A percentile compares a stretch with the other conserved stretches of the same genome.
Evolutionary conservation across 306 rosid genomes (phyloP).

Genomic region (Begonia peltatifolia): DNA sequence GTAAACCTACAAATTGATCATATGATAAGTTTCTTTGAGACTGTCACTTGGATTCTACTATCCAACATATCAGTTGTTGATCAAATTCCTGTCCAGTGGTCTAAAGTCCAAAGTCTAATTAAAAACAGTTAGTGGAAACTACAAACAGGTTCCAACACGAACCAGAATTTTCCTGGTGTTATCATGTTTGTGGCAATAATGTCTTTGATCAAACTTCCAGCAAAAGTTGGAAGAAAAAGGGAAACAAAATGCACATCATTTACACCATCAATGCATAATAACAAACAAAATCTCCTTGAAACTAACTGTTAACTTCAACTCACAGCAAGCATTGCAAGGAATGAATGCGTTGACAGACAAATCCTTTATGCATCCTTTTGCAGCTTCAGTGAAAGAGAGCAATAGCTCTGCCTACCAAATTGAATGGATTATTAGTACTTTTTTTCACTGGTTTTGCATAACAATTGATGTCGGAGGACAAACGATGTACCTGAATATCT

Average conservation of each 20-base stretch:
- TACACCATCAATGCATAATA: background rate
- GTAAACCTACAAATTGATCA: too few relatives aligned
- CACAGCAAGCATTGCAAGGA: constrained; percentile 78
- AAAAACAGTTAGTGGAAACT: too few relatives aligned
- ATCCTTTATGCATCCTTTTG: constrained; percentile 64
- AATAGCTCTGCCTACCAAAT: constrained; percentile 44
- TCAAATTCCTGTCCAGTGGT: too few relatives aligned
- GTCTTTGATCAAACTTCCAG: background rate
- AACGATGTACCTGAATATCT: constrained; percentile 51
- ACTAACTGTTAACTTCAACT: constrained; percentile 22
- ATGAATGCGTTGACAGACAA: constrained; percentile 56
- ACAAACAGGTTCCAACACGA: too few relatives aligned
- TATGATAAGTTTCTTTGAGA: too few relatives aligned
- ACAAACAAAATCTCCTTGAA: background rate
- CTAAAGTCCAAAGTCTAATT: too few relatives aligned
- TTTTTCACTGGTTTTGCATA: background rate
- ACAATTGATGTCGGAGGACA: background rate
- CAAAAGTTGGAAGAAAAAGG: too few relatives aligned
- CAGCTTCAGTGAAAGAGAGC: constrained; percentile 77
- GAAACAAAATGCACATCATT: too few relatives aligned
- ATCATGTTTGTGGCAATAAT: background rate
- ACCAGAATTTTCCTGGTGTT: too few relatives aligned
- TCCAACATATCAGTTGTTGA: too few relatives aligned
- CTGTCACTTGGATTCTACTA: too few relatives aligned
- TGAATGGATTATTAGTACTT: constrained; percentile 8